Evolutionary conservation across 1,284 basidiomycete genomes (phyloP), one percentile per base, ranked within the genome.

Genomic region (Moesziomyces globuligerus): DNA sequence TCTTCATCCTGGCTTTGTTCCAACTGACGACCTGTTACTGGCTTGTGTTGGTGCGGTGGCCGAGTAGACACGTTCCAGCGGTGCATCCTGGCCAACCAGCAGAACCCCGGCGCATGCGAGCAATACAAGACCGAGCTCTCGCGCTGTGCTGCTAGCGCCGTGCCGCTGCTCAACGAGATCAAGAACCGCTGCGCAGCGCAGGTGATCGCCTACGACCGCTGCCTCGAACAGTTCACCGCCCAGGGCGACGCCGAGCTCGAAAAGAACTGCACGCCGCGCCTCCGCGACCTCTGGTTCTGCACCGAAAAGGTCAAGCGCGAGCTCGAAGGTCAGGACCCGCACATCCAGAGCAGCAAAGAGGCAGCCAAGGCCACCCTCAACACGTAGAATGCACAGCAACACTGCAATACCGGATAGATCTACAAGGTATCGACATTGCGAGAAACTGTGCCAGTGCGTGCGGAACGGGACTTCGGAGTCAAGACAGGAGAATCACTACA

Each of bases 221-320:
- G 79, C 48, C 60, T 81, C 36, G 58, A 60, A 8, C 55, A 55
- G 18, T 61, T 58, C 42, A 52, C 52, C 2, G n/a, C 57, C 5
- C 61, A 69, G 26, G 62, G 59, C 9, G 76, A 80, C 28, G 73
- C 72, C 3, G 75, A 71, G 53, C 56, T 81, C 25, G 70, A 75
- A 11, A 56, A 40, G 39, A 62, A 65, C 28, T 81, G 79, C 55
- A 77, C 76, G 29, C 76, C 78, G 3, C 54, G 32, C 25, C 50
- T 81, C 42, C 42, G 64, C 17, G 70, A 68, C 15, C 71, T 81
- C 6, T 74, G 73, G 59, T 54, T 72, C 38, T 81, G 79, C 51
- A 79, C 79, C 4, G 73, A 80, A 37, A 67, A 57, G 15, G 76
- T 81, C 15, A 79, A 78, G 60, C 46, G 65, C 2, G 70, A 78